phyloP scores from a whole-genome alignment of 2,329 filamentous ascomycete species.

The Trichoderma sp. region DNA sequence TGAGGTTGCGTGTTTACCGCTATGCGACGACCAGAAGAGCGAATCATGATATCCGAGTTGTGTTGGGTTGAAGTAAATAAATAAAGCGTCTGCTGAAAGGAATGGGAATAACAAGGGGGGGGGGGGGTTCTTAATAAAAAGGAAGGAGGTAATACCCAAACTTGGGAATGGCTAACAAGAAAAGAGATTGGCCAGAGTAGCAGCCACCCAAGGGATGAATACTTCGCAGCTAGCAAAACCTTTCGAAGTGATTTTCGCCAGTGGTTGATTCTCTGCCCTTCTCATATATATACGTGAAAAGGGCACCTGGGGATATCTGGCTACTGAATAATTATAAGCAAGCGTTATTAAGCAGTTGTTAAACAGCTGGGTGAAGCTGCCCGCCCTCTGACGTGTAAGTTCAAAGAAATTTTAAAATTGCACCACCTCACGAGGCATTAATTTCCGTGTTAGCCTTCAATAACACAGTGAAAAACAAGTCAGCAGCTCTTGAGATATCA shows the following conservation, averaged over 20 bases:
- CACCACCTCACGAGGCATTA: not conserved
- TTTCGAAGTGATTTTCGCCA: not conserved
- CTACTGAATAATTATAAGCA: not conserved
- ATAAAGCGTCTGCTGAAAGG: not conserved
- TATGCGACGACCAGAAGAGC: not conserved
- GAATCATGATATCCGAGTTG: not conserved
- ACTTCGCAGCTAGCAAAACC: not conserved
- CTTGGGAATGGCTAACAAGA: not conserved
- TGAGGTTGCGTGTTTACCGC: not conserved
- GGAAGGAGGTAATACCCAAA: not conserved
- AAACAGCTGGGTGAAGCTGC: not conserved
- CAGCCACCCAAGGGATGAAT: not conserved
- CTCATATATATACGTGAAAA: not conserved
- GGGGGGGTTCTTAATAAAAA: no score
- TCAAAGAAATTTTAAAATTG: not conserved
- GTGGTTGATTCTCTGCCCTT: not conserved
- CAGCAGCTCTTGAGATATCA: not conserved
- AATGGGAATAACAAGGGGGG: no score
- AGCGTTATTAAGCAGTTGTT: not conserved
- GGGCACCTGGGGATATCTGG: not conserved
- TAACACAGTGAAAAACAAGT: not conserved
- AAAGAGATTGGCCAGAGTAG: not conserved
- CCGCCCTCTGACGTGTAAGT: not conserved
- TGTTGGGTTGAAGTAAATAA: not conserved
- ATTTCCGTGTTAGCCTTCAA: not conserved